Base-by-base conservation (phyloP, 2,329 filamentous ascomycete species). In the Didymosphaeria variabile region DNA sequence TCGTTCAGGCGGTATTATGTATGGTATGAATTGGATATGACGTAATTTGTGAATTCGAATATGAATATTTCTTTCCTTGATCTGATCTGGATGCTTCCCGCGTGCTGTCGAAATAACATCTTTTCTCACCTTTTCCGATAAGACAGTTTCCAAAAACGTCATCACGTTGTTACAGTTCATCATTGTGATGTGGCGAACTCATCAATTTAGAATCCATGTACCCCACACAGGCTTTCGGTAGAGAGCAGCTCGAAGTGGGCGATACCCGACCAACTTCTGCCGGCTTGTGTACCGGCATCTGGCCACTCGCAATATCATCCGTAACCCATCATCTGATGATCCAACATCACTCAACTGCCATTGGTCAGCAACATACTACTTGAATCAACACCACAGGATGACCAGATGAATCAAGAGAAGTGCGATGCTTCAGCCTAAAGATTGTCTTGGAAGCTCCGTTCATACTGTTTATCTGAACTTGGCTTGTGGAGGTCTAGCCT, bases 151-250 rank as follows among this genome's bases (percentile, higher is more conserved):
- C 15, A 15, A 36, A 2, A 36, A 15, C 9, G 15, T 3, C 34
- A 36, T 15, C 10, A 15, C 9, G 3, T 12, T 12, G 10, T 5
- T 44, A 17, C 19, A 44, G 6, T 21, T 4, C 17, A 21, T 2
- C 4, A 5, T 5, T 44, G 2, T 17, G 2, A 13, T 13, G 40
- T 44, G 40, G 17, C 40, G 38, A 55, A 31, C 29, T 56, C 2
- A 6, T 29, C 26, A 38, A 32, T 42, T 42, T 4, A 38, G 42
- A 42, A 31, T 32, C 31, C 5, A 45, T 50, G 55, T 32, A 57
- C 55, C 55, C 55, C 55, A 50, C 55, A 57, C 42, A 32, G 32
- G 55, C 55, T 9, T 57, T 50, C 55, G 55, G 44, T 51, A 49
- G 47, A 6, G 36, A 15, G 42, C 53, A 17, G n/a, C 17, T 21